These are phyloP conservation scores for Prunus kanzakura DNA, from an alignment of 306 rosid genomes.

Conservation along the genomic window DNA sequence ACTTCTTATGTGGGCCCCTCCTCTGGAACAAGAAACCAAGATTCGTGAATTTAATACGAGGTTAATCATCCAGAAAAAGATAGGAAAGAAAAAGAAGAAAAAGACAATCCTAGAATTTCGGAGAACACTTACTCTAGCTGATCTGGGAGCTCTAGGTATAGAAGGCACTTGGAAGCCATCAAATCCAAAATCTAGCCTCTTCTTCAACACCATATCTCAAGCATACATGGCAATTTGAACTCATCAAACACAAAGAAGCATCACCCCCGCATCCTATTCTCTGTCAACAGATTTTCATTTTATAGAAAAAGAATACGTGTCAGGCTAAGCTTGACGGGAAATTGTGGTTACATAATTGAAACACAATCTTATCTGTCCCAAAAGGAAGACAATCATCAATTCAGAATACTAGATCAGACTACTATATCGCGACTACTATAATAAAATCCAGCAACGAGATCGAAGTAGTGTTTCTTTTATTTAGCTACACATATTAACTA, in stretches of 20 bases:
- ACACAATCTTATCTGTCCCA: conserved; percentile 11
- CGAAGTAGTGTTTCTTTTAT: neutral
- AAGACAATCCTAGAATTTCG: conserved; percentile 1
- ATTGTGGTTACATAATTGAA: neutral
- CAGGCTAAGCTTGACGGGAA: neutral
- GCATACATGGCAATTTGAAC: conserved; percentile 40
- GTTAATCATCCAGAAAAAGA: conserved; percentile 16
- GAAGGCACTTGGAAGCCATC: conserved; percentile 63
- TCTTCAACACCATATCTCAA: conserved; percentile 82
- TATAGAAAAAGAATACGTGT: neutral
- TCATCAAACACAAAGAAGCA: conserved; percentile 47
- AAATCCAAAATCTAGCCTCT: conserved; percentile 55
- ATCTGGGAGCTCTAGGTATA: conserved; percentile 78
- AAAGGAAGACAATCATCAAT: neutral
- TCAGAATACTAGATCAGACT: neutral
- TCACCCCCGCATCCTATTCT: conserved; percentile 28
- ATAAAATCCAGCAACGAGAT: conserved; percentile 11
- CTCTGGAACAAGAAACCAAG: conserved; percentile 53
- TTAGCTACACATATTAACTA: neutral
- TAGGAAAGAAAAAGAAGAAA: conserved; percentile 5
- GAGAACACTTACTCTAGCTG: conserved; percentile 68
- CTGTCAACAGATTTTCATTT: conserved; percentile 32
- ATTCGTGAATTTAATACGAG: conserved; percentile 16
- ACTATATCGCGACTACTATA: neutral
- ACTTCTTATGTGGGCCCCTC: conserved; percentile 53